Percentiles rank a stretch among this genome's conserved stretches.
phyloP scores from a whole-genome alignment of 2,329 filamentous ascomycete species.

The Dactylellina sp. region DNA sequence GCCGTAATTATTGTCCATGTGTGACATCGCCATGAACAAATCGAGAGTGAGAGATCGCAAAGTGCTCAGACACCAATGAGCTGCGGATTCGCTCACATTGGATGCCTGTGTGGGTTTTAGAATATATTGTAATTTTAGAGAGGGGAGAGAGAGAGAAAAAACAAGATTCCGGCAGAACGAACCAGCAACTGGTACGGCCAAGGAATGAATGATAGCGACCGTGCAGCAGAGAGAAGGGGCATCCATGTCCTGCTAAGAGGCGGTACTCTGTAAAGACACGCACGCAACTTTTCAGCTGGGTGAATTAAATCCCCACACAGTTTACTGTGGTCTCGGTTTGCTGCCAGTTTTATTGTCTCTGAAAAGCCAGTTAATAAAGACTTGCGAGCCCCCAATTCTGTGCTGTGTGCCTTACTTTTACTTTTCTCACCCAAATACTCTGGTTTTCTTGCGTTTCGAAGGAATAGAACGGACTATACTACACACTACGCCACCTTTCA shows the following conservation, averaged over 20 bases:
- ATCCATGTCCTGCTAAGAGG: constrained; percentile 40
- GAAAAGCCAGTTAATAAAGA: constrained; percentile 48
- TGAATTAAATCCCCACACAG: background rate
- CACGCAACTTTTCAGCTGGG: constrained; percentile 47
- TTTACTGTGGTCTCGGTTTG: background rate
- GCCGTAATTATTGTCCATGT: background rate
- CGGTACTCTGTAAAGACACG: constrained; percentile 42
- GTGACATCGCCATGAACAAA: constrained; percentile 2
- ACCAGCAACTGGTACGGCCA: background rate
- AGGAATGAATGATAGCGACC: constrained; percentile 1
- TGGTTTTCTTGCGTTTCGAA: constrained; percentile 18
- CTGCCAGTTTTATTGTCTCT: constrained; percentile 37
- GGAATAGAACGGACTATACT: constrained; percentile 20
- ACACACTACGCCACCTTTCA: constrained; percentile 8
- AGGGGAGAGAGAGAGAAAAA: constrained; percentile 6
- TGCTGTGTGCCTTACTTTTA: constrained; percentile 13
- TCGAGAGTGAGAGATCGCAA: background rate
- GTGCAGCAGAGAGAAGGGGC: constrained; percentile 39
- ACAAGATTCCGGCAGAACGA: background rate
- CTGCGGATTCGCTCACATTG: no score
- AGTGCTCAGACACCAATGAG: background rate
- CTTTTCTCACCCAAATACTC: background rate
- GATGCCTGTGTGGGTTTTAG: no score
- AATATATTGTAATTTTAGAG: no score
- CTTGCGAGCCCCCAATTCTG: constrained; percentile 22